These are phyloP conservation scores for Candida tibetensis DNA, from an alignment of 805 yeast genomes.

Conservation along the genomic window DNA sequence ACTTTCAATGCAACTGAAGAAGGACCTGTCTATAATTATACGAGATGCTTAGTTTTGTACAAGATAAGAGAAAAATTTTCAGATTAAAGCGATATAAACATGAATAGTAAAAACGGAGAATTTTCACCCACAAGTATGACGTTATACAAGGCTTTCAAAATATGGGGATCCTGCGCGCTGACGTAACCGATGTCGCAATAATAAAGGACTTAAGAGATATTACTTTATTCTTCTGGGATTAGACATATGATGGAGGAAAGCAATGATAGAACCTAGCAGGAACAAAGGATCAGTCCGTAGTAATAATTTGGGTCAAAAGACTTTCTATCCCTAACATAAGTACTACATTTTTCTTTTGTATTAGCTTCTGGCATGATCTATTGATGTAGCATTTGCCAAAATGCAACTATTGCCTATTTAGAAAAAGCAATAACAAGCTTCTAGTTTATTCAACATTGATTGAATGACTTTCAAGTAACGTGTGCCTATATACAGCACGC, in stretches of 20 bases:
- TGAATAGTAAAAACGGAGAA: too few relatives aligned
- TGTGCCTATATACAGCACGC: background rate
- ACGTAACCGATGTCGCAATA: background rate
- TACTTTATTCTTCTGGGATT: background rate
- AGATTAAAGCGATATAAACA: too few relatives aligned
- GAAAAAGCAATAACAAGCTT: background rate
- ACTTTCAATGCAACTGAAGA: too few relatives aligned
- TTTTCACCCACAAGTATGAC: too few relatives aligned
- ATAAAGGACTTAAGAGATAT: too few relatives aligned
- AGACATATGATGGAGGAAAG: background rate
- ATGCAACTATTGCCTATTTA: background rate
- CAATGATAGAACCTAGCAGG: background rate
- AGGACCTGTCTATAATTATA: too few relatives aligned
- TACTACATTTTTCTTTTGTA: too few relatives aligned
- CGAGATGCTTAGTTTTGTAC: too few relatives aligned
- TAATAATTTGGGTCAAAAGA: too few relatives aligned
- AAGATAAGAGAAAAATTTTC: too few relatives aligned
- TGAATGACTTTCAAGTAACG: background rate
- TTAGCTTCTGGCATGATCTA: background rate
- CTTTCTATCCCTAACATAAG: too few relatives aligned
- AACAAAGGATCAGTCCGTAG: background rate
- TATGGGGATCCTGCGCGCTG: background rate
- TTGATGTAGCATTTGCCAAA: background rate
- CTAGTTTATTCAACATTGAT: background rate
- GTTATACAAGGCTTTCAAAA: background rate